Conservation (phyloP, 2,329 filamentous ascomycete species). For the Microthyrium microscopicum region DNA sequence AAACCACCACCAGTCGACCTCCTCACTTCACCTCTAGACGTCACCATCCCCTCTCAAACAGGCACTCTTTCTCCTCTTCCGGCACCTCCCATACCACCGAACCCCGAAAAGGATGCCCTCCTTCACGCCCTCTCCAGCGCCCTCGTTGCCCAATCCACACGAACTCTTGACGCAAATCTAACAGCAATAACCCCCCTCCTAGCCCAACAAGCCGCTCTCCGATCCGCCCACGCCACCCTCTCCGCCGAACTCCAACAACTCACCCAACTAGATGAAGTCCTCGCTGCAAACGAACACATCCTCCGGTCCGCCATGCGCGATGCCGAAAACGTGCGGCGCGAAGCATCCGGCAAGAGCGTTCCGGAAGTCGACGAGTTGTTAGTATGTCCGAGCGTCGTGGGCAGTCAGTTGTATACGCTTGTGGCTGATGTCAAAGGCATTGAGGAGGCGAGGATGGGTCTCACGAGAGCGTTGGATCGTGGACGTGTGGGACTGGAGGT, state of each 20-base stretch:
- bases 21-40: constrained; percentile 45
- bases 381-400: constrained; percentile 85
- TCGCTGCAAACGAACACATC: constrained; percentile 63
- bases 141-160: constrained; percentile 51
- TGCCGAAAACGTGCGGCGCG: constrained; percentile 62
- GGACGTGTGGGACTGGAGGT: constrained; percentile 55
- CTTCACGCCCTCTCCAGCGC: constrained; percentile 58
- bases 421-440: constrained; percentile 80
- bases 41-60: constrained; percentile 34
- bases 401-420: constrained; percentile 77
- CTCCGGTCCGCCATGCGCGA: constrained; percentile 60
- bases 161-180: constrained; percentile 53
- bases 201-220: constrained; percentile 65
- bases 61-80: constrained; percentile 35
- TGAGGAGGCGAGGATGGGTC: constrained; percentile 70
- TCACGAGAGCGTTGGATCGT: constrained; percentile 57
- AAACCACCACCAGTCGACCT: constrained; percentile 29
- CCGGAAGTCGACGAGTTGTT: constrained; percentile 80
- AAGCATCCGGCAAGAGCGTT: constrained; percentile 49
- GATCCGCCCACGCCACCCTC: constrained; percentile 49
- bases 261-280: constrained; percentile 49
- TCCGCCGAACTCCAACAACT: constrained; percentile 59
- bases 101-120: constrained; percentile 86
- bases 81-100: constrained; percentile 79
- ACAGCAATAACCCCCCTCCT: constrained; percentile 58